phyloP scores from a whole-genome alignment of 2,329 filamentous ascomycete species.

The Penicillium sp. region DNA sequence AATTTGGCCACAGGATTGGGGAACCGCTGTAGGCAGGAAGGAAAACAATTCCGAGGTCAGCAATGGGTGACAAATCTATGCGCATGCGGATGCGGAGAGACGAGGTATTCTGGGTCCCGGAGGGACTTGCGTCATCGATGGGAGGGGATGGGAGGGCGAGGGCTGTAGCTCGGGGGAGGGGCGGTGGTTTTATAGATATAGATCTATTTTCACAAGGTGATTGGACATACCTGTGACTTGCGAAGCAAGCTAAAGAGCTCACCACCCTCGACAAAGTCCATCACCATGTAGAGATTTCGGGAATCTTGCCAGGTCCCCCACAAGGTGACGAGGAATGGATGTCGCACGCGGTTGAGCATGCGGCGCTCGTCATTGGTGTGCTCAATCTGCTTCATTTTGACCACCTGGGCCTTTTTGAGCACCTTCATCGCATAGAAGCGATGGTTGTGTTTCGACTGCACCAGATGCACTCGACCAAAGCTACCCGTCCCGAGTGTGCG shows the following conservation, averaged over 20 bases:
- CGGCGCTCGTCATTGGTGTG: constrained; percentile 96
- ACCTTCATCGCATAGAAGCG: constrained; percentile 98
- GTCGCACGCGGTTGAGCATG: constrained; percentile 95
- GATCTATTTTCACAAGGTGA: background rate
- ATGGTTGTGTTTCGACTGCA: constrained; percentile 97
- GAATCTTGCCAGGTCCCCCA: constrained; percentile 98
- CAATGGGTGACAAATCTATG: background rate
- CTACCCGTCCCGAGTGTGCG: constrained; percentile 92
- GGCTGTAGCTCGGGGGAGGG: too few species aligned
- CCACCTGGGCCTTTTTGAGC: constrained; percentile 94
- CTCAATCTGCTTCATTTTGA: constrained; percentile 99
- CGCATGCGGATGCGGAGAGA: background rate
- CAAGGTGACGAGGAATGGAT: constrained; percentile 93
- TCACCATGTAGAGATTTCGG: constrained; percentile 98
- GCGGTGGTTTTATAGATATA: too few species aligned
- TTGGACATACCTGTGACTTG: constrained; percentile 71
- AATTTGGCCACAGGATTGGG: constrained; percentile 98
- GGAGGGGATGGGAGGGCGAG: background rate
- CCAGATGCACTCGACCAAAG: constrained; percentile 92
- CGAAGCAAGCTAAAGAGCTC: constrained; percentile 92
- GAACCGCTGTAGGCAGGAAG: constrained; percentile 62
- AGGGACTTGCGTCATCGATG: too few species aligned
- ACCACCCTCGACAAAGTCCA: constrained; percentile 99
- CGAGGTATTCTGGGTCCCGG: too few species aligned
- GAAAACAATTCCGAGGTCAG: constrained; percentile 1